These are phyloP conservation scores for Agroathelia rolfsii DNA, from an alignment of 1,284 basidiomycete genomes.

Conservation along the genomic window DNA sequence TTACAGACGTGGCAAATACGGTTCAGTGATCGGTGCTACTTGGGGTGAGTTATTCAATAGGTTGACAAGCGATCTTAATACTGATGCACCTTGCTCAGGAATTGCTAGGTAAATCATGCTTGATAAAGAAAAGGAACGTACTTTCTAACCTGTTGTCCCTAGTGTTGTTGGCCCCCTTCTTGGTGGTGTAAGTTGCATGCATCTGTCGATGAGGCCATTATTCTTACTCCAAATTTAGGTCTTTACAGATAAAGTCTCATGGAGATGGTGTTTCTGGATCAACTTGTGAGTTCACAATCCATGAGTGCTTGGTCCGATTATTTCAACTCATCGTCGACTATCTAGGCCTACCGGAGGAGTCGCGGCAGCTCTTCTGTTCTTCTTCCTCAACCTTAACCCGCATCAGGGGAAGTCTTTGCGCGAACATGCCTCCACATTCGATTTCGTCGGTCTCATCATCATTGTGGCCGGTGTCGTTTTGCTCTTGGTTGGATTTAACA, in stretches of 20 bases:
- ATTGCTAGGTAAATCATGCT: slow-evolving; percentile 47
- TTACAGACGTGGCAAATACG: slow-evolving; percentile 62
- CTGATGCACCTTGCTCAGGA: slow-evolving; percentile 18
- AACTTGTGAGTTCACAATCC: slow-evolving; percentile 42
- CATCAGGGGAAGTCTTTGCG: slow-evolving; percentile 45
- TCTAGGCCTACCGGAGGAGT: slow-evolving; percentile 66
- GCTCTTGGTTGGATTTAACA: slow-evolving; percentile 78
- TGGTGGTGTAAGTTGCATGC: slow-evolving; percentile 45
- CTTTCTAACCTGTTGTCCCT: slow-evolving; percentile 3
- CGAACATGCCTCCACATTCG: slow-evolving; percentile 60
- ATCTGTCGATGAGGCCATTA: neutral
- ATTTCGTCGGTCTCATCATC: slow-evolving; percentile 65
- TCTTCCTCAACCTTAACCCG: slow-evolving; percentile 79
- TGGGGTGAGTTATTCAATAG: slow-evolving; percentile 45
- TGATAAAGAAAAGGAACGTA: too few species aligned
- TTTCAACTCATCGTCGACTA: neutral
- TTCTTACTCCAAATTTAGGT: slow-evolving; percentile 25
- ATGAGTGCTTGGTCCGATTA: neutral
- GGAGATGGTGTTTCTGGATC: slow-evolving; percentile 76
- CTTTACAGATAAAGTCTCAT: slow-evolving; percentile 62
- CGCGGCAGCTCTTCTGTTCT: slow-evolving; percentile 62
- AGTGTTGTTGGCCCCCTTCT: slow-evolving; percentile 71
- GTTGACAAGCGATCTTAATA: slow-evolving; percentile 19
- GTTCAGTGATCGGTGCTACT: slow-evolving; percentile 64
- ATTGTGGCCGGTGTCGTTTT: slow-evolving; percentile 68